Evolutionary conservation across 306 rosid genomes (phyloP).

Genomic region (Castanea mollissima): DNA sequence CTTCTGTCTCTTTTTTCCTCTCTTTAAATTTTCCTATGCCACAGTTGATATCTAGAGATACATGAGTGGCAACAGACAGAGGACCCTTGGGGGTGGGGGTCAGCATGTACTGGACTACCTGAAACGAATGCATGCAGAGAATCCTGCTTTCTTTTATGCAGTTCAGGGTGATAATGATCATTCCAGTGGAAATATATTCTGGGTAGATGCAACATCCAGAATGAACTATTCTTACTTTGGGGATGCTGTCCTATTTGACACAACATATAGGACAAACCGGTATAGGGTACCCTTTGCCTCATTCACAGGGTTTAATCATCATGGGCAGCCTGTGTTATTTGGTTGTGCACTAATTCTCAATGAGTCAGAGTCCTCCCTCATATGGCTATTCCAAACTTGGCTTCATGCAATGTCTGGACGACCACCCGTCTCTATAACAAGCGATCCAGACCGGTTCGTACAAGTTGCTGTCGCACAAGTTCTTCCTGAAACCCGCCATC

Average conservation of each 20-base stretch:
- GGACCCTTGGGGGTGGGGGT: conserved; percentile 61
- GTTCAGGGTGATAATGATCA: conserved; percentile 61
- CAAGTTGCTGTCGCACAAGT: conserved; percentile 71
- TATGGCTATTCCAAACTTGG: conserved; percentile 82
- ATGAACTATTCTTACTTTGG: conserved; percentile 74
- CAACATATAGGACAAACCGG: conserved; percentile 52
- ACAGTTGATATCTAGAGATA: conserved; percentile 17
- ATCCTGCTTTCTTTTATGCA: conserved; percentile 68
- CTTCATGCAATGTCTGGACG: conserved; percentile 74
- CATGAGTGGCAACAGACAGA: conserved; percentile 74
- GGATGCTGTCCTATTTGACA: conserved; percentile 72
- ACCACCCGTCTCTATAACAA: conserved; percentile 69
- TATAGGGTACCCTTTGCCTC: conserved; percentile 65
- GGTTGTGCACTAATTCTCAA: conserved; percentile 69
- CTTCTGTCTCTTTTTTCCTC: neutral
- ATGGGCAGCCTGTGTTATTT: conserved; percentile 73
- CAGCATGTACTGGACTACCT: conserved; percentile 76
- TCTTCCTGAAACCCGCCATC: conserved; percentile 67
- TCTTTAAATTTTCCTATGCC: neutral
- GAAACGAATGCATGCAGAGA: conserved; percentile 81
- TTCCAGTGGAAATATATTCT: conserved; percentile 63
- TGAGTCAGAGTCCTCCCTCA: conserved; percentile 63
- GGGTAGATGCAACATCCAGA: conserved; percentile 72
- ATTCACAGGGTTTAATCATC: conserved; percentile 76
- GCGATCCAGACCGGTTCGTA: conserved; percentile 59